Base-by-base conservation (phyloP, 345 rosid genomes). In the Citrus unshiu region DNA sequence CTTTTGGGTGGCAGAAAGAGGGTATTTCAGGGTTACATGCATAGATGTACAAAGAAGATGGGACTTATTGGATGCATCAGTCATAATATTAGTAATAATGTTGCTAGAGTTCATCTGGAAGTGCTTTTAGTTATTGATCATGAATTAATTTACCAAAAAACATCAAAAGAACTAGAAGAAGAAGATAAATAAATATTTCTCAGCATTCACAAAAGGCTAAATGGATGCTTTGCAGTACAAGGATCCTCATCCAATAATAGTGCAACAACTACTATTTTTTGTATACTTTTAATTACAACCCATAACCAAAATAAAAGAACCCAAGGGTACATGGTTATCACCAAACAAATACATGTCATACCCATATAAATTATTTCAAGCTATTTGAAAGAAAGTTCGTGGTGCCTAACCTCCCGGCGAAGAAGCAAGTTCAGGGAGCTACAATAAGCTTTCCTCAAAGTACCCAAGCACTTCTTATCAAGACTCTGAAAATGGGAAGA, bases 371-470 rank as follows among this genome's bases (percentile, higher is more conserved):
- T 54, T 54, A 49, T 30, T 37, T 39, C 49, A 46, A 69, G 67
- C 43, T 72, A 61, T 68, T 62, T 35, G 69, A 29, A 12, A 75
- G 73, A 81, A 70, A 21, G 58, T 58, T 57, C 73, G 40, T 61
- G 81, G 67, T 70, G 68, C 79, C 92, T 85, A 73, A 94, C 99
- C 98, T 96, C 99, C 73, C 98, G 93, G 34, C 98, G 98, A 84
- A 96, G 95, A 86, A 96, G 99, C 78, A 96, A 90, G 89, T 94
- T 96, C 70, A 96, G 90, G 75, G 98, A 96, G 89, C 92, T 88
- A 81, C 99, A 96, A 81, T 96, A 96, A 80, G 99, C 98, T 88
- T 94, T 96, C 84, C 99, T 91, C 86, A 94, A 84, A 59, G 95
- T 85, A 61, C 89, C 95, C 92, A 96, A 80, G 88, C 98, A 93